Base-by-base conservation (phyloP, 148 eudicot genomes). In the Rhododendron ovatum region DNA sequence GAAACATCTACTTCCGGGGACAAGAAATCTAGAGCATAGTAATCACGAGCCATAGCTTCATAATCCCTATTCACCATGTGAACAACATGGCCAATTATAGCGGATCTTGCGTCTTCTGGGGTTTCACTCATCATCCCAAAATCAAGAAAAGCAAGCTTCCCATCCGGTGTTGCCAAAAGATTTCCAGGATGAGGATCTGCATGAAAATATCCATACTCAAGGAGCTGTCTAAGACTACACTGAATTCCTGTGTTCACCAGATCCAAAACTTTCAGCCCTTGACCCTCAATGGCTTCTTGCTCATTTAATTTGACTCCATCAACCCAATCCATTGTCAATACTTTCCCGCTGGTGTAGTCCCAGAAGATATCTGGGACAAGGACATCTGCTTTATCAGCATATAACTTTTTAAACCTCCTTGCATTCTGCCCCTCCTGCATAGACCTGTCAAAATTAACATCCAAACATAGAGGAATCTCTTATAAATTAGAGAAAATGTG, bases 41-140 rank as follows among this genome's bases (percentile, higher is more conserved):
- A 97, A 90, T 97, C 99, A 83, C 91, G 96, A 28, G 99, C 99
- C 99, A 97, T 97, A 84, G 99, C 99, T 95, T 97, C 99, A 89
- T 97, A 97, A 89, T 97, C 99, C 81, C 99, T 95, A 92, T 97
- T 97, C 77, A 97, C 99, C 96, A 97, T 90, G 91, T 97, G 99
- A 86, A 97, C 99, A 87, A 97, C 99, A 89, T 97, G 99, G 85
- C 99, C 98, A 83, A 97, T 97, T 86, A 97, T 97, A 57, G 99
- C 99, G 86, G 89, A 92, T 88, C 99, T 93, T 86, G 99, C 99
- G 78, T 94, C 92, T 91, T 97, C 99, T 63, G 99, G 99, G 78
- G 99, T 97, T 88, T 97, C 99, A 86, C 99, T 97, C 99, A 97
- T 97, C 99, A 97, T 97, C 83, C 99, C 99, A 90, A 97, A 97